phyloP scores from a whole-genome alignment of 2,329 filamentous ascomycete genomes.

The Juglanconis juglandina region DNA sequence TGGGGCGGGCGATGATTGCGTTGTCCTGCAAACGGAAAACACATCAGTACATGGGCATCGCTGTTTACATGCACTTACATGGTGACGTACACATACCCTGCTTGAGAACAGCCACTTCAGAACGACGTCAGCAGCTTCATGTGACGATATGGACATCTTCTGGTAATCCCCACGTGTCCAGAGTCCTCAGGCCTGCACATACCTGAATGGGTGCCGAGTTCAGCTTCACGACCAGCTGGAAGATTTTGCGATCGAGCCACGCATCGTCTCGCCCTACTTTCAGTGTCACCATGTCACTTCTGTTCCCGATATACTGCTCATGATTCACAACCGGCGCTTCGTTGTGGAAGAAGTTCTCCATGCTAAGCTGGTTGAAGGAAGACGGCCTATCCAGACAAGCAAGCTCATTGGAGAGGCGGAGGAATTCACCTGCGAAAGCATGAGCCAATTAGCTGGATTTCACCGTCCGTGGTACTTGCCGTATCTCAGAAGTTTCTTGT shows the following conservation, averaged over 20 bases:
- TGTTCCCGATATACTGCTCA: background rate
- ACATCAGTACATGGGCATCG: background rate
- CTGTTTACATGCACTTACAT: background rate
- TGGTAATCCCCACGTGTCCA: too few species aligned
- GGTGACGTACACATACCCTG: background rate
- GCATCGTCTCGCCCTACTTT: background rate
- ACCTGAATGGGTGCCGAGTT: background rate
- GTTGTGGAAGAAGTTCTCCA: background rate
- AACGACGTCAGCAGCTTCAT: background rate
- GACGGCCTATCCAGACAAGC: background rate
- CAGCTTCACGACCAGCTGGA: background rate
- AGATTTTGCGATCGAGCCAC: slow-evolving; percentile 1
- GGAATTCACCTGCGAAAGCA: background rate
- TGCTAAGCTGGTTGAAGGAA: background rate
- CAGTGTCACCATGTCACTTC: background rate
- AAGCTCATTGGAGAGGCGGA: background rate
- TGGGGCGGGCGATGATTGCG: background rate
- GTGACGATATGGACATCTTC: too few species aligned
- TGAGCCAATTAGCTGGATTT: background rate
- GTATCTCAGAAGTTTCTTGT: background rate
- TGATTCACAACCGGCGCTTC: background rate
- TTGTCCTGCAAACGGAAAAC: background rate
- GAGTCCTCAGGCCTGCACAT: background rate
- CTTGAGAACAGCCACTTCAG: background rate
- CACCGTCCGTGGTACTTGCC: background rate